phyloP scores from a whole-genome alignment of 306 rosid species.

The Luffa aegyptiaca region DNA sequence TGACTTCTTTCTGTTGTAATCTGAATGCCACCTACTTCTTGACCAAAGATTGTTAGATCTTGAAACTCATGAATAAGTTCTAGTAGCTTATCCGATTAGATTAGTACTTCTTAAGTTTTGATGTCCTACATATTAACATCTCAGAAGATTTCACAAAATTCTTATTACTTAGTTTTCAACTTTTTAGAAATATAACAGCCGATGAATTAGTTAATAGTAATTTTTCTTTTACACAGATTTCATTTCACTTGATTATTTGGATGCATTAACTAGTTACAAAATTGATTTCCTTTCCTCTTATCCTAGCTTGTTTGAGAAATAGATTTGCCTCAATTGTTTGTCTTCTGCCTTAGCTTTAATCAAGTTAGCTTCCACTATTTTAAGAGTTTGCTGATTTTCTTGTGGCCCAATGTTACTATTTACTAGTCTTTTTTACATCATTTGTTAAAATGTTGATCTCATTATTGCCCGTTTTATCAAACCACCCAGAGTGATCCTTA shows the following conservation, averaged over 20 bases:
- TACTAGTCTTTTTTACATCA: not conserved
- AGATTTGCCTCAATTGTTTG: slow-evolving; percentile 1
- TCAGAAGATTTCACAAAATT: not conserved
- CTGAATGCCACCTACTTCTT: not conserved
- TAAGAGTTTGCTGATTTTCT: not conserved
- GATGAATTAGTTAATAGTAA: not conserved
- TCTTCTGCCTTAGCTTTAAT: slow-evolving; percentile 1
- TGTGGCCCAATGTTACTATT: not conserved
- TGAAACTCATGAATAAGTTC: not conserved
- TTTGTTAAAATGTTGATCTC: not conserved
- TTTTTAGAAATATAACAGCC: not conserved
- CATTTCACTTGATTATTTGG: not conserved
- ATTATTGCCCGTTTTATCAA: not conserved
- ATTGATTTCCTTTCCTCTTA: not conserved
- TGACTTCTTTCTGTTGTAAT: not conserved
- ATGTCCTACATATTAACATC: not conserved
- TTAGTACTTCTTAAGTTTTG: not conserved
- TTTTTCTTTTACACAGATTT: not conserved
- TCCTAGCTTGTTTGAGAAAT: not conserved
- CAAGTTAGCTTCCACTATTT: slow-evolving; percentile 4
- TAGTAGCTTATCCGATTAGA: not conserved
- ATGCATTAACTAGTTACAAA: not conserved
- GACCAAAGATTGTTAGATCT: not conserved
- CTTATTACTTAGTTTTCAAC: not conserved
- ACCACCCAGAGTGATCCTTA: not conserved